phyloP scores from a whole-genome alignment of 2,329 filamentous ascomycete genomes.

The Pestalotiopsis sp. region DNA sequence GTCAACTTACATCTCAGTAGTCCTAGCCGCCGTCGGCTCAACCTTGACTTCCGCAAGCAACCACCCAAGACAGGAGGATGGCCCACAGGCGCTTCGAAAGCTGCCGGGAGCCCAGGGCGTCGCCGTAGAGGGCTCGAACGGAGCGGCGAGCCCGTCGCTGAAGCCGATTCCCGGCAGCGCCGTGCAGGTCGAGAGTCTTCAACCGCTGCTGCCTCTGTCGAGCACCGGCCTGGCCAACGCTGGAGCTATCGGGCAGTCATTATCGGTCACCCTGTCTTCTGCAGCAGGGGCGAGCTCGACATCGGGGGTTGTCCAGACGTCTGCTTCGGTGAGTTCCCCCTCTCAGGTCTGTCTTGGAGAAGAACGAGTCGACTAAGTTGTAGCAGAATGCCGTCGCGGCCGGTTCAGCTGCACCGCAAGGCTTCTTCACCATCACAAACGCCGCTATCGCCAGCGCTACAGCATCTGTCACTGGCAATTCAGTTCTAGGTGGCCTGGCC shows the following conservation, averaged over 20 bases:
- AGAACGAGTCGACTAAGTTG: not conserved
- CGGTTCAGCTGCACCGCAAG: not conserved
- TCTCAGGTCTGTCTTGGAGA: not conserved
- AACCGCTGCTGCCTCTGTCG: not conserved
- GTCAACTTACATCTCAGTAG: not conserved
- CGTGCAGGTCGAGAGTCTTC: conserved; percentile 1
- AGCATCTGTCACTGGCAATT: too few species aligned
- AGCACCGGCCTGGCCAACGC: not conserved
- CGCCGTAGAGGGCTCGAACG: not conserved
- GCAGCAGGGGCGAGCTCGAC: not conserved
- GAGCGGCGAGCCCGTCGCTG: not conserved
- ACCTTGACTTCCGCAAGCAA: not conserved
- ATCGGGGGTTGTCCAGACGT: not conserved
- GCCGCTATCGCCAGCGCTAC: not conserved
- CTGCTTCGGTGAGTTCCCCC: not conserved
- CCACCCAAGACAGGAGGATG: not conserved
- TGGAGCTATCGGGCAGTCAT: not conserved
- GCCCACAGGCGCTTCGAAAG: not conserved
- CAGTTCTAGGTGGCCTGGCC: not conserved
- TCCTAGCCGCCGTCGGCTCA: not conserved
- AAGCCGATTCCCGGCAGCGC: conserved; percentile 7
- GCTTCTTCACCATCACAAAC: not conserved
- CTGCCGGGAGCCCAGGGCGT: conserved; percentile 5
- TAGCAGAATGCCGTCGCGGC: not conserved
- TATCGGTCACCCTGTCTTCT: not conserved